Evolutionary conservation across 2,329 filamentous ascomycete genomes (phyloP).

Genomic region (Phialocephala sp.): DNA sequence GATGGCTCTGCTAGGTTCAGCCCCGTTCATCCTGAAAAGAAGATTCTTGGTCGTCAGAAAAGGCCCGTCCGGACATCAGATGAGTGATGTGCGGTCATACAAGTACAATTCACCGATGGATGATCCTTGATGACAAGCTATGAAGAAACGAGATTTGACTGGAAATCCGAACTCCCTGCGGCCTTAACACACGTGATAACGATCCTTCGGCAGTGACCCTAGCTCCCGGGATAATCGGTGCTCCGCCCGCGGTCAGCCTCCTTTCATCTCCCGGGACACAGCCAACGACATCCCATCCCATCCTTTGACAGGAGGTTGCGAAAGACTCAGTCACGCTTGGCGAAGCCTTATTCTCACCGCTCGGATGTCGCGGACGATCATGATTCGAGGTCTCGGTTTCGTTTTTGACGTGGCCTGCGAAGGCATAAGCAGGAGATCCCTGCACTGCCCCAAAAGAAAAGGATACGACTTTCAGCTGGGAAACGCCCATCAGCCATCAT

Average conservation of each 20-base stretch:
- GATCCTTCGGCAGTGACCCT: not conserved
- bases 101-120: no score
- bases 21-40: no score
- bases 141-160: not conserved
- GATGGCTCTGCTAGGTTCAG: no score
- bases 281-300: slow-evolving; percentile 7
- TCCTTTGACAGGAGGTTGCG: not conserved
- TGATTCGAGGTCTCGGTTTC: slow-evolving; percentile 5
- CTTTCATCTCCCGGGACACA: not conserved
- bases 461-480: slow-evolving; percentile 8
- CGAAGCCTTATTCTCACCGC: slow-evolving; percentile 1
- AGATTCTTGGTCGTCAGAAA: no score
- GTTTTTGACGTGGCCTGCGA: slow-evolving; percentile 2
- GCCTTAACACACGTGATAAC: not conserved
- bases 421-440: slow-evolving; percentile 3
- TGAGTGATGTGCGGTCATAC: no score
- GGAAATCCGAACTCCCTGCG: no score
- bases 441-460: slow-evolving; percentile 10
- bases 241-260: not conserved
- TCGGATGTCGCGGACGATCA: not conserved
- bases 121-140: not conserved
- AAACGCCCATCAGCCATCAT: slow-evolving; percentile 2
- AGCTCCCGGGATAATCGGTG: not conserved
- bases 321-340: not conserved
- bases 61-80: not conserved